Base-by-base conservation (phyloP, 192 early-diverging fungal genomes). In the Rhizophagus prolifer region DNA sequence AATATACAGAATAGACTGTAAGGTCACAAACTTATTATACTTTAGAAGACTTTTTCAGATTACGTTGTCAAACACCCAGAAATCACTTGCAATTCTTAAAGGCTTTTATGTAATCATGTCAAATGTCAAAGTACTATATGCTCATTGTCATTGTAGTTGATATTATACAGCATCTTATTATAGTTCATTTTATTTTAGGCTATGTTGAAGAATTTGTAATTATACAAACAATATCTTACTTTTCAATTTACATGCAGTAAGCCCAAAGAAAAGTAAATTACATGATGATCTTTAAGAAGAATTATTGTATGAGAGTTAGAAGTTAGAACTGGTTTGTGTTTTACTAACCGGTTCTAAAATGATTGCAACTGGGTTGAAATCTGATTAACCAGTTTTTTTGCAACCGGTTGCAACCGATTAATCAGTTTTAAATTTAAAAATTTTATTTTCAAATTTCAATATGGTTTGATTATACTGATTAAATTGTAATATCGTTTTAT, bases 21-120 rank as follows among this genome's bases (percentile, higher is more conserved):
- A 72, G 21, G 62, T 62, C n/a, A 79, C 71, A 30, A 79, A 79
- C 38, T n/a, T 79, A 23, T 64, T 58, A 41, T 44, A 62, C 63
- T n/a, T 76, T n/a, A 46, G 63, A 66, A 76, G 30, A 50, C 25
- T 66, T 76, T 67, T 28, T 14, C 28, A 54, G 6, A 76, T 7
- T 2, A 76, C 13, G 64, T 50, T 76, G 64, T 47, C 74, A n/a
- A 76, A 76, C 21, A 76, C 63, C 16, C 7, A 21, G 34, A 66
- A 58, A 58, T 25, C 50, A 7, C 63, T 76, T 76, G 64, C 74
- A 76, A 34, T 66, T 54, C 64, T 76, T 31, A 64, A 76, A 67
- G 46, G 64, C 8, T 76, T 76, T 30, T 76, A 76, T 76, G 74
- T 23, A 7, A 4, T 21, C 28, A 76, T 76, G 26, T 76, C 46